These are phyloP conservation scores for Silybum marianum DNA, from an alignment of 129 eudicot species.

Conservation along the genomic window DNA sequence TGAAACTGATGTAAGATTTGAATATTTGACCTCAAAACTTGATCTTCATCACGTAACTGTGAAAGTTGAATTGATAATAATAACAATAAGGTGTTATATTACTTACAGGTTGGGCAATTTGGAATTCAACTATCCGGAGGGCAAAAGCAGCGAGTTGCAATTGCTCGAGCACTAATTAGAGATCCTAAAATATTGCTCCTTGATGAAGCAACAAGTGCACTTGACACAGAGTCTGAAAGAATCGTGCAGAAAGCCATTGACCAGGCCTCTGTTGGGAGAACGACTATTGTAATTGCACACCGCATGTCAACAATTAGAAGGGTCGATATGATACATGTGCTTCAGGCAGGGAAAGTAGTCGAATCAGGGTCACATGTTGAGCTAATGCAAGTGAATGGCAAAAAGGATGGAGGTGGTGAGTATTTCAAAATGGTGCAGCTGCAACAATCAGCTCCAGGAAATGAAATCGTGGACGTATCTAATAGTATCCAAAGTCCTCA, in stretches of 20 bases:
- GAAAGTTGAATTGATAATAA: neutral
- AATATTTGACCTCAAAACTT: neutral
- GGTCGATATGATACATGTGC: conserved; percentile 47
- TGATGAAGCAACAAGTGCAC: conserved; percentile 88
- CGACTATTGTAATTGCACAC: conserved; percentile 67
- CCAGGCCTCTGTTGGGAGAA: conserved; percentile 66
- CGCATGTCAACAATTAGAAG: conserved; percentile 61
- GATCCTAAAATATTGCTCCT: conserved; percentile 66
- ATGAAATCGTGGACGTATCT: conserved; percentile 11
- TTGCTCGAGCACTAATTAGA: conserved; percentile 70
- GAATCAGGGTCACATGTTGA: conserved; percentile 72
- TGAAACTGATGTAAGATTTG: conserved; percentile 58
- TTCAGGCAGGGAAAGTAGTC: conserved; percentile 55
- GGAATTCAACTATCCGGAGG: conserved; percentile 85
- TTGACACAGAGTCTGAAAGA: conserved; percentile 67
- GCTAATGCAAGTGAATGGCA: conserved; percentile 45
- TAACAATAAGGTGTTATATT: neutral
- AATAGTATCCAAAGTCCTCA: conserved; percentile 23
- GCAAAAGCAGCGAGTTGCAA: conserved; percentile 77
- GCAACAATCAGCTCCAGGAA: conserved; percentile 44
- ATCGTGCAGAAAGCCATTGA: conserved; percentile 74
- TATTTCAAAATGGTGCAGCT: conserved; percentile 66
- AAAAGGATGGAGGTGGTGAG: conserved; percentile 38
- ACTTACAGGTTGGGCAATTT: conserved; percentile 66
- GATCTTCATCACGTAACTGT: neutral